A percentile compares a stretch with the other conserved stretches of the same genome.
Conservation (phyloP, 2,329 filamentous ascomycete species). For the Phaeosphaeriaceae sp. region DNA sequence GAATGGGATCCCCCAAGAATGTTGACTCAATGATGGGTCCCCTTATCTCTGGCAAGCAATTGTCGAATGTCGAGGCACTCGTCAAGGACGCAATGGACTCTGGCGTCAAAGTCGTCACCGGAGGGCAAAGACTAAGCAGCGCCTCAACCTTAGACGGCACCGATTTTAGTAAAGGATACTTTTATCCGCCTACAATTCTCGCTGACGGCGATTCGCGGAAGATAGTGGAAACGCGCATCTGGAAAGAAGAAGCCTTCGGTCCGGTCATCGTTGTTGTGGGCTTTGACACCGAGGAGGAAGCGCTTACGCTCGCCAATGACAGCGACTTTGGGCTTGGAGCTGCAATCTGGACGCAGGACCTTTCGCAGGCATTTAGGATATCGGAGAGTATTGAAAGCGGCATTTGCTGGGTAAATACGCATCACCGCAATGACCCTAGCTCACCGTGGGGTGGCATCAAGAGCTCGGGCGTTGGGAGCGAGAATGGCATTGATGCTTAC, state of each 20-base stretch:
- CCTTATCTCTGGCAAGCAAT: slow-evolving; percentile 63
- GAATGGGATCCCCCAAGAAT: slow-evolving; percentile 66
- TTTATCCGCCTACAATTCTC: slow-evolving; percentile 57
- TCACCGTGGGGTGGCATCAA: slow-evolving; percentile 74
- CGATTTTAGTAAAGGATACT: slow-evolving; percentile 61
- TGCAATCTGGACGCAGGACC: slow-evolving; percentile 59
- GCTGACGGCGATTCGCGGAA: slow-evolving; percentile 33
- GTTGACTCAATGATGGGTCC: slow-evolving; percentile 68
- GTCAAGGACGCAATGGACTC: slow-evolving; percentile 45
- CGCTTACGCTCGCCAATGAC: slow-evolving; percentile 57
- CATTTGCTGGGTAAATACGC: slow-evolving; percentile 59
- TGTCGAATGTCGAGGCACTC: slow-evolving; percentile 46
- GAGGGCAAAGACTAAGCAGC: slow-evolving; percentile 59
- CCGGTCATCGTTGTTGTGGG: slow-evolving; percentile 59
- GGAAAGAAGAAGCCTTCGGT: slow-evolving; percentile 60
- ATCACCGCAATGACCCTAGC: slow-evolving; percentile 75
- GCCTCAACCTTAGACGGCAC: slow-evolving; percentile 58
- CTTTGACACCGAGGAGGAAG: slow-evolving; percentile 57
- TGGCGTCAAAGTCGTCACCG: slow-evolving; percentile 52
- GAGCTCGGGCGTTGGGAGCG: slow-evolving; percentile 70
- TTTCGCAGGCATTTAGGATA: slow-evolving; percentile 57
- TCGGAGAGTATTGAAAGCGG: slow-evolving; percentile 57
- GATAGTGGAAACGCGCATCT: slow-evolving; percentile 46
- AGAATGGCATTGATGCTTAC: slow-evolving; percentile 69
- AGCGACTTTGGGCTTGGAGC: slow-evolving; percentile 60